Conservation (phyloP, 495 filamentous ascomycete species). For the Annulohypoxylon nitens region DNA sequence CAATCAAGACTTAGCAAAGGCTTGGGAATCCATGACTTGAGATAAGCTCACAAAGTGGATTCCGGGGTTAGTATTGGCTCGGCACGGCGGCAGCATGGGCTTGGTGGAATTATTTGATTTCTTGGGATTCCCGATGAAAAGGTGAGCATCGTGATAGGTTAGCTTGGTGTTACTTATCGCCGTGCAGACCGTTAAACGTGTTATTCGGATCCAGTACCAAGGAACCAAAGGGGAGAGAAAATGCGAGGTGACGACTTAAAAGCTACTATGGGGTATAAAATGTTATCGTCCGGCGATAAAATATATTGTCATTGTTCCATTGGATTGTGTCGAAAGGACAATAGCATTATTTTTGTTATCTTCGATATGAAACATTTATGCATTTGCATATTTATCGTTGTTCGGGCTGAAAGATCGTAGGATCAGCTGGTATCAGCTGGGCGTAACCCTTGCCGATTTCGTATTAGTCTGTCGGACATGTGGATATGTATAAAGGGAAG, state of each 20-base stretch:
- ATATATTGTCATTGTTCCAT: background rate
- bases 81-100: background rate
- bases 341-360: background rate
- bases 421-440: background rate
- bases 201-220: constrained; percentile 7
- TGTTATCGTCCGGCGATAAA: background rate
- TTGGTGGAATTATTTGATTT: constrained; percentile 1
- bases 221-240: background rate
- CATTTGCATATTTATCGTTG: background rate
- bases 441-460: background rate
- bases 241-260: background rate
- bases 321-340: background rate
- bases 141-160: constrained; percentile 16
- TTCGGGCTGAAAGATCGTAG: background rate
- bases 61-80: constrained; percentile 3
- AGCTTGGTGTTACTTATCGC: background rate
- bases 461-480: background rate
- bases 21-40: constrained; percentile 7
- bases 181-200: background rate
- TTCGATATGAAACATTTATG: background rate
- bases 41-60: constrained; percentile 23
- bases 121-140: constrained; percentile 9
- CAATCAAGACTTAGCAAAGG: constrained; percentile 23
- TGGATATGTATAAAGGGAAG: background rate
- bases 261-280: background rate